Evolutionary conservation across 306 rosid genomes (phyloP).

Genomic region (Aeschynomene evenia): DNA sequence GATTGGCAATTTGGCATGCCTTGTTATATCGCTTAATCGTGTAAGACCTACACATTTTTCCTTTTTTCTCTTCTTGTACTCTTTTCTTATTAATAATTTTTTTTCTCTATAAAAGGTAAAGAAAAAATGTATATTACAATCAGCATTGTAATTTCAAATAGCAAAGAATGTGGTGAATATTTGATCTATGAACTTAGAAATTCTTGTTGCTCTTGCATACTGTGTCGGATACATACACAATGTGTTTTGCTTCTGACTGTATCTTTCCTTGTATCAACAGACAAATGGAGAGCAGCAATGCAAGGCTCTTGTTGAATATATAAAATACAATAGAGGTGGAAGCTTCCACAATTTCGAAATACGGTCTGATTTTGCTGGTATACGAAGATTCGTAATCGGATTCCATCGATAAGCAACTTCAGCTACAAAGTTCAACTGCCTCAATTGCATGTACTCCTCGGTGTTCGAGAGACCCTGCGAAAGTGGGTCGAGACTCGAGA

Average conservation of each 20-base stretch:
- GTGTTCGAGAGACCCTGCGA: background rate
- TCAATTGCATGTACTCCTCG: background rate
- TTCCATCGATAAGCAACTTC: constrained; percentile 40
- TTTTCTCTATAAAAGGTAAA: too few species aligned
- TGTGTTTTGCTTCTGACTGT: constrained; percentile 24
- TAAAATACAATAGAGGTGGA: constrained; percentile 50
- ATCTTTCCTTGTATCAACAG: constrained; percentile 43
- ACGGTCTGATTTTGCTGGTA: constrained; percentile 65
- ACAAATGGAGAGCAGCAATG: constrained; percentile 88
- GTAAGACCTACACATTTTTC: too few species aligned
- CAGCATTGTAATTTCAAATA: background rate
- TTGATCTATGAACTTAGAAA: background rate
- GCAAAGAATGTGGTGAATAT: background rate
- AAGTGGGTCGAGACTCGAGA: background rate
- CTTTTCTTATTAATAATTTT: too few species aligned
- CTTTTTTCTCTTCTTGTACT: too few species aligned
- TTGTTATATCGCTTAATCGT: too few species aligned
- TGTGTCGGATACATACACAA: background rate
- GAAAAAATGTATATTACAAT: background rate
- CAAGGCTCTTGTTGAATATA: constrained; percentile 57
- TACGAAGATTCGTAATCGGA: constrained; percentile 75
- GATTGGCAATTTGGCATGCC: too few species aligned
- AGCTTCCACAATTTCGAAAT: constrained; percentile 56
- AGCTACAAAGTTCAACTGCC: constrained; percentile 7
- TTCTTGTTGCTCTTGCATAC: background rate